Evolutionary conservation across 257 asterid species (phyloP).

Genomic region (Ehretia macrophylla): DNA sequence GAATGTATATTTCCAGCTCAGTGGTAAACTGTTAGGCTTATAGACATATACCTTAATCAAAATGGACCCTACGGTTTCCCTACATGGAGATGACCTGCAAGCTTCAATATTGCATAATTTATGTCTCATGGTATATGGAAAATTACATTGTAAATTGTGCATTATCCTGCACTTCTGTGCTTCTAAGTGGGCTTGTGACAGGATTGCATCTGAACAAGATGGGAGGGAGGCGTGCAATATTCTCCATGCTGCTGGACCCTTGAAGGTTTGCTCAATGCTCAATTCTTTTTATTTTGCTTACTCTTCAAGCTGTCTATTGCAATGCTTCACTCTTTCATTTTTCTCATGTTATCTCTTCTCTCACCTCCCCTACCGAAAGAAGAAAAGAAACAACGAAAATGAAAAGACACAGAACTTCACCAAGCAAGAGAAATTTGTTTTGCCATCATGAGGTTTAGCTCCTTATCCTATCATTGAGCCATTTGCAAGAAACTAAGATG

Average conservation of each 20-base stretch:
- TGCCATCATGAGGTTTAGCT: background rate
- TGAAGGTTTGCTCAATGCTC: slow-evolving; percentile 53
- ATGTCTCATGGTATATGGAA: background rate
- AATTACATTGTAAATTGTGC: background rate
- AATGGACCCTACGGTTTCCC: background rate
- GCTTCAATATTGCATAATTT: background rate
- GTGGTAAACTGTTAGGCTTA: background rate
- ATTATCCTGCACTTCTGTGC: background rate
- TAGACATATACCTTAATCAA: background rate
- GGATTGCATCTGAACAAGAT: slow-evolving; percentile 83
- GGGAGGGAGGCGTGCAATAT: slow-evolving; percentile 92
- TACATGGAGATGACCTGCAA: too few species aligned
- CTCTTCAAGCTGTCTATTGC: background rate
- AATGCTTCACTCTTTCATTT: background rate
- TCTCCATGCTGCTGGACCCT: slow-evolving; percentile 96
- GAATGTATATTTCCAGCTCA: background rate
- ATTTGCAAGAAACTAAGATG: background rate
- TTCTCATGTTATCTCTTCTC: background rate
- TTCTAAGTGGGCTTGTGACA: slow-evolving; percentile 26
- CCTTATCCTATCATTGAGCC: background rate
- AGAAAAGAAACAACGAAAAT: background rate
- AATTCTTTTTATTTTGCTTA: slow-evolving; percentile 4
- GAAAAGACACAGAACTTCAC: too few species aligned
- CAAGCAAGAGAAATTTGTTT: background rate
- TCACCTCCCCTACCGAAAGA: too few species aligned